These are phyloP conservation scores for Lentinula sp. DNA, from an alignment of 768 basidiomycete genomes.

Conservation along the genomic window DNA sequence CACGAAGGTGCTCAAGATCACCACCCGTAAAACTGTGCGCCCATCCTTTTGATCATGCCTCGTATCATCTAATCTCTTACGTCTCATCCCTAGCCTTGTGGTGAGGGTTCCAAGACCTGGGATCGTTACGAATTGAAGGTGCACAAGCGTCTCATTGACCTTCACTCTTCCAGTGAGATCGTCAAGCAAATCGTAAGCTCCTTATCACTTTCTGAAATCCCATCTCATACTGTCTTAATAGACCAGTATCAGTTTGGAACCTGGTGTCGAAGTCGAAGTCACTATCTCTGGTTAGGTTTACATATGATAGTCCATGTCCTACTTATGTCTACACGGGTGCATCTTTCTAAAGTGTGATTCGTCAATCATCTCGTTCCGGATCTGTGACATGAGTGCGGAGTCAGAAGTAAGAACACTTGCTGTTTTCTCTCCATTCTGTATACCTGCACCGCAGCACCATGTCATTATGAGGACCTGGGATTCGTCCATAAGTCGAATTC, in stretches of 20 bases:
- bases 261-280: conserved; percentile 98
- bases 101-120: conserved; percentile 99
- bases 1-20: conserved; percentile 98
- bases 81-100: conserved; percentile 67
- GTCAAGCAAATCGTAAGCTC: conserved; percentile 97
- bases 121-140: conserved; percentile 99
- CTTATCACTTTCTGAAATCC: background rate
- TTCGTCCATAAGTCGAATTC: too few relatives aligned
- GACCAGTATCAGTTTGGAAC: conserved; percentile 98
- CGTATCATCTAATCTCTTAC: background rate
- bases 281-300: conserved; percentile 73
- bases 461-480: too few relatives aligned
- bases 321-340: background rate
- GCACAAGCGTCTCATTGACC: conserved; percentile 98
- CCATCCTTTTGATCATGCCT: background rate
- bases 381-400: too few relatives aligned
- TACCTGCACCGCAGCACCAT: too few relatives aligned
- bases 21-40: conserved; percentile 96
- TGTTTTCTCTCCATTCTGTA: too few relatives aligned
- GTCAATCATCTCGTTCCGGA: background rate
- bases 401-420: too few relatives aligned
- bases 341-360: background rate
- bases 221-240: conserved; percentile 22
- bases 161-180: conserved; percentile 97
- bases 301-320: background rate